These are phyloP conservation scores for Basipetospora chlamydospora DNA, from an alignment of 2,329 filamentous ascomycete genomes.

Conservation along the genomic window DNA sequence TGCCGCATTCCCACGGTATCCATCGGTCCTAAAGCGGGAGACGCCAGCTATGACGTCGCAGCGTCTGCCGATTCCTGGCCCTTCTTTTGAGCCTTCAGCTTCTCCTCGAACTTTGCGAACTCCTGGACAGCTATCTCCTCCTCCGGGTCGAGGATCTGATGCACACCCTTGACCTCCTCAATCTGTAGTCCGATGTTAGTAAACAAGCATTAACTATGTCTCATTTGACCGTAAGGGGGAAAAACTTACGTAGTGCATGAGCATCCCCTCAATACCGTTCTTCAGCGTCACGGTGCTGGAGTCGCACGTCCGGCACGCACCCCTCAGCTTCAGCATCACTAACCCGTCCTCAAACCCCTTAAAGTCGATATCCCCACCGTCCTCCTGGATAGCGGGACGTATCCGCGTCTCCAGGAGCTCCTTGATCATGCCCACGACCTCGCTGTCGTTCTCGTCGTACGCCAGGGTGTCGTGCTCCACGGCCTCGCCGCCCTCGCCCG, in stretches of 20 bases:
- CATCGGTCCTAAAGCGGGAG: too few relatives aligned
- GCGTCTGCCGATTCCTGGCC: not conserved
- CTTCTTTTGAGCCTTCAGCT: constrained; percentile 40
- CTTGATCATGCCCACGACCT: constrained; percentile 97
- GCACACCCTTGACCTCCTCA: constrained; percentile 85
- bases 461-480: constrained; percentile 56
- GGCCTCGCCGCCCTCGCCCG: constrained; percentile 23
- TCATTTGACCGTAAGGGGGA: not conserved
- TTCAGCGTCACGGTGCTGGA: constrained; percentile 93
- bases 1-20: too few relatives aligned
- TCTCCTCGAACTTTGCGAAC: constrained; percentile 93
- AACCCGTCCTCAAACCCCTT: constrained; percentile 69
- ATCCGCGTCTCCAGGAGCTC: constrained; percentile 92
- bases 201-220: constrained; percentile 11
- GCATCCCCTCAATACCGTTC: constrained; percentile 96
- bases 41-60: not conserved
- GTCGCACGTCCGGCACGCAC: constrained; percentile 90
- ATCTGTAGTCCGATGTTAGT: constrained; percentile 55
- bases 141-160: constrained; percentile 81
- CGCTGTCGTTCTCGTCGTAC: constrained; percentile 81
- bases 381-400: constrained; percentile 88
- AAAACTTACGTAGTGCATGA: constrained; percentile 78
- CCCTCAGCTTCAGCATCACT: constrained; percentile 75
- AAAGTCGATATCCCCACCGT: constrained; percentile 95
- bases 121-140: constrained; percentile 78